These are phyloP conservation scores for Backusella liffmaniae DNA, from an alignment of 192 early-diverging fungal species.

Conservation along the genomic window DNA sequence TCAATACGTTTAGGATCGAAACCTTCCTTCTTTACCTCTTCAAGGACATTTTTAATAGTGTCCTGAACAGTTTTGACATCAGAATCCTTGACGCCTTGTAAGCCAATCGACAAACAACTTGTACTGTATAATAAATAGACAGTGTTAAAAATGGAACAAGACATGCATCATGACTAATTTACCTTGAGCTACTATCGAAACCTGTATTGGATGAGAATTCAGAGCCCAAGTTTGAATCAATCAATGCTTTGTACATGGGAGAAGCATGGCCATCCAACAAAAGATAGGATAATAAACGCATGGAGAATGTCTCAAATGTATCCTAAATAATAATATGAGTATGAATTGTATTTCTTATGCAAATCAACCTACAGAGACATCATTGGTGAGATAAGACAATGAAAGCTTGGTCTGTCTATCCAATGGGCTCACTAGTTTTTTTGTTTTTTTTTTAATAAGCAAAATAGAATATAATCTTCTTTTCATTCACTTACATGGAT, in stretches of 20 bases:
- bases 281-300: conserved; percentile 76
- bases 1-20: conserved; percentile 79
- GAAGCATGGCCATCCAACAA: conserved; percentile 86
- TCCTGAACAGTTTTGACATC: conserved; percentile 70
- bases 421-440: conserved; percentile 52
- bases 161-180: not conserved
- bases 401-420: conserved; percentile 84
- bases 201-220: conserved; percentile 91
- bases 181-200: conserved; percentile 73
- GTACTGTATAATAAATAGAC: conserved; percentile 23
- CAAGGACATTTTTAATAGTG: conserved; percentile 68
- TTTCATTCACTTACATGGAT: conserved; percentile 54
- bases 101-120: conserved; percentile 77
- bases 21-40: conserved; percentile 65
- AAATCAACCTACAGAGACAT: conserved; percentile 48
- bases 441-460: not conserved
- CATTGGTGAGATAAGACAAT: conserved; percentile 71
- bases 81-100: conserved; percentile 78
- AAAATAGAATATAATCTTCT: no score
- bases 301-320: conserved; percentile 79
- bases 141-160: not conserved
- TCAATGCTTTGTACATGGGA: conserved; percentile 93
- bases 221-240: conserved; percentile 85
- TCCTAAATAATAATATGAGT: conserved; percentile 46
- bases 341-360: not conserved